These are phyloP conservation scores for Myrica gale DNA, from an alignment of 306 rosid species.

Conservation along the genomic window DNA sequence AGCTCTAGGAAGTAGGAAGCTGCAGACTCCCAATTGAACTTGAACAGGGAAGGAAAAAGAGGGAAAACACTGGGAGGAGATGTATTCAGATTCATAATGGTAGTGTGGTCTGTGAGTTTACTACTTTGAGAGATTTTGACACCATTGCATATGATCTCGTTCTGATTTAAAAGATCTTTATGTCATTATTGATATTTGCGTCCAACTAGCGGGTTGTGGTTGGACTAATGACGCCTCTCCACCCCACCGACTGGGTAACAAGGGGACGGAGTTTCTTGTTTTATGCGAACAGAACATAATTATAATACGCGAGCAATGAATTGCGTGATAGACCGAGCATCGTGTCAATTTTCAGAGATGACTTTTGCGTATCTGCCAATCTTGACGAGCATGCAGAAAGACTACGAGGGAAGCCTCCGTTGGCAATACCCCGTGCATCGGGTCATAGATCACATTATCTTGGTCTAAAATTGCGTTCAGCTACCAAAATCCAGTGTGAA, in stretches of 20 bases:
- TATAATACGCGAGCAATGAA: neutral
- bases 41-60: neutral
- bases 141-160: neutral
- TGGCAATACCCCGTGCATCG: too few relatives aligned
- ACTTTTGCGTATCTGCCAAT: too few relatives aligned
- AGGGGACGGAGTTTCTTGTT: neutral
- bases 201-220: neutral
- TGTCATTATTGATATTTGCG: neutral
- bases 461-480: too few relatives aligned
- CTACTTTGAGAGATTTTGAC: neutral
- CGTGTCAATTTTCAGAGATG: too few relatives aligned
- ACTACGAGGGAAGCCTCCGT: too few relatives aligned
- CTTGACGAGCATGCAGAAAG: too few relatives aligned
- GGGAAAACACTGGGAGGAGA: neutral
- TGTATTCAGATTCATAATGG: neutral
- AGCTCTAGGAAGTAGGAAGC: neutral
- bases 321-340: too few relatives aligned
- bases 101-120: neutral
- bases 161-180: neutral
- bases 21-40: neutral
- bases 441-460: too few relatives aligned
- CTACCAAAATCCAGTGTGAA: too few relatives aligned
- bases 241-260: neutral
- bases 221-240: neutral
- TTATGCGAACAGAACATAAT: too few relatives aligned